Conservation (phyloP, 306 rosid species). For the Hippophae rhamnoides region DNA sequence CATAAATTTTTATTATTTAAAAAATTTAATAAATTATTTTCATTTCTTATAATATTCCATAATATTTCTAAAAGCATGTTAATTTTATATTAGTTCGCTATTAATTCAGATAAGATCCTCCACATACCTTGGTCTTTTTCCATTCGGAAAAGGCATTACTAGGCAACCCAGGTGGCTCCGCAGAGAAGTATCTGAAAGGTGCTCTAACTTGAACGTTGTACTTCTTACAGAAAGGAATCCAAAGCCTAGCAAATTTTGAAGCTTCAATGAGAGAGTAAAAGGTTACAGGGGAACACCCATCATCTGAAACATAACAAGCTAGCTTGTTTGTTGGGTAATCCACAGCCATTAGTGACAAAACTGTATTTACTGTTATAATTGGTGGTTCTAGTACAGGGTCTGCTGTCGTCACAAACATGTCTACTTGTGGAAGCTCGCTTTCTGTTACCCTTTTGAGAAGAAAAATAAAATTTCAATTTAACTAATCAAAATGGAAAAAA, state of each 20-base stretch:
- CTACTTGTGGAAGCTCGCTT: conserved; percentile 43
- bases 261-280: conserved; percentile 48
- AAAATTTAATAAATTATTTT: too few species aligned
- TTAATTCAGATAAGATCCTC: not conserved
- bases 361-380: conserved; percentile 53
- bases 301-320: conserved; percentile 78
- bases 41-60: too few species aligned
- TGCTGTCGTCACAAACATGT: conserved; percentile 67
- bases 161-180: not conserved
- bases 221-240: conserved; percentile 66
- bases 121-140: conserved; percentile 30
- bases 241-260: conserved; percentile 39
- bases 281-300: conserved; percentile 47
- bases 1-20: too few species aligned
- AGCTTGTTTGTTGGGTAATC: conserved; percentile 66
- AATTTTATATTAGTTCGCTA: too few species aligned
- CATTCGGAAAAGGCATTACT: conserved; percentile 13
- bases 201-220: conserved; percentile 48
- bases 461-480: too few species aligned
- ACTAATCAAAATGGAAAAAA: not conserved
- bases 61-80: too few species aligned
- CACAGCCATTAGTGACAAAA: conserved; percentile 53
- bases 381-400: conserved; percentile 62
- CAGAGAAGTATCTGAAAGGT: conserved; percentile 47
- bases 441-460: conserved; percentile 9